Conservation (phyloP, 352 stramenopile species). For the Globisporangium lucens region DNA sequence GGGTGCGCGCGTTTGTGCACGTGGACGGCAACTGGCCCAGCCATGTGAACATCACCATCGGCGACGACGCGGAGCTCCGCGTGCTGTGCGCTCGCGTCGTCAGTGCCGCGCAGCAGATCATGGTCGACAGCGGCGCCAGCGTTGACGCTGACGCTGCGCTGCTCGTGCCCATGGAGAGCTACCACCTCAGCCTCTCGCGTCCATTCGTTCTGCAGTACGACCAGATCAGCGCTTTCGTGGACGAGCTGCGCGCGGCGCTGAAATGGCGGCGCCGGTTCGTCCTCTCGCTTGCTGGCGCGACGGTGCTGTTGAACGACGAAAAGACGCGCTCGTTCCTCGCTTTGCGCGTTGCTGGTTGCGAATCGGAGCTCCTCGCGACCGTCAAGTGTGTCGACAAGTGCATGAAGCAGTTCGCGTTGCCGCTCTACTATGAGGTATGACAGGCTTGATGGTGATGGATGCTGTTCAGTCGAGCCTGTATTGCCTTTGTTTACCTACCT, state of each 20-base stretch:
- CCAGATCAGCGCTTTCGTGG: conserved; percentile 69
- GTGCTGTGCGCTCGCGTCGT: conserved; percentile 28
- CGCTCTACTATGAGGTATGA: conserved; percentile 63
- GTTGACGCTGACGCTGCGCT: conserved; percentile 6
- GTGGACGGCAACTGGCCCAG: conserved; percentile 84
- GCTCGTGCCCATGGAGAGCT: conserved; percentile 34
- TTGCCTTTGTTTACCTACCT: background rate
- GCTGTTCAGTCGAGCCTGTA: background rate
- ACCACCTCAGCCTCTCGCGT: conserved; percentile 76
- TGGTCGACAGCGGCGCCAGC: conserved; percentile 18
- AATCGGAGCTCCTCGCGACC: conserved; percentile 32
- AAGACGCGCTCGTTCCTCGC: conserved; percentile 73
- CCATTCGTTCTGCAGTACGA: conserved; percentile 70
- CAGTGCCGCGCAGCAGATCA: conserved; percentile 22
- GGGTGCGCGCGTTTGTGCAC: conserved; percentile 66
- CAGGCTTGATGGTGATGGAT: too few relatives aligned
- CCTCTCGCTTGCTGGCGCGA: conserved; percentile 31
- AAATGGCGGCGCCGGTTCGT: conserved; percentile 66
- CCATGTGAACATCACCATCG: conserved; percentile 58
- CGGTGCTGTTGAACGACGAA: conserved; percentile 73
- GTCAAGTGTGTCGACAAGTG: conserved; percentile 62
- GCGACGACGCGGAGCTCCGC: conserved; percentile 23
- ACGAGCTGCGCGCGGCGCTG: conserved; percentile 56
- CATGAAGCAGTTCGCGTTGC: conserved; percentile 43
- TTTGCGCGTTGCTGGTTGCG: conserved; percentile 39